phyloP scores from a whole-genome alignment of 345 rosid genomes.

The Boechera divaricarpa region DNA sequence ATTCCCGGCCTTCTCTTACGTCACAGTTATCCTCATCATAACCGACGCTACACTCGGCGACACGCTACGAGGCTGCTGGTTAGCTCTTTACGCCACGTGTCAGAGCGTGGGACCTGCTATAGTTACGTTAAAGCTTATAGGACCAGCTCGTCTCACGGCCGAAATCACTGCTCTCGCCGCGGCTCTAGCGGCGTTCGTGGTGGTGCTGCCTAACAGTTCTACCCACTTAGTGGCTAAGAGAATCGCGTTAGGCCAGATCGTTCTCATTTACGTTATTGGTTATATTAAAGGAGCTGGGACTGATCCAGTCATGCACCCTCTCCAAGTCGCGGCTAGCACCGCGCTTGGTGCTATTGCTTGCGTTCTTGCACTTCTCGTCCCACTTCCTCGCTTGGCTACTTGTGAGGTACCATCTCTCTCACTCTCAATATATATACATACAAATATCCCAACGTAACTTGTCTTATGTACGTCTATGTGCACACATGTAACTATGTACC shows the following conservation, averaged over 20 bases:
- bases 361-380: constrained; percentile 68
- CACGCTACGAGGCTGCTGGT: constrained; percentile 72
- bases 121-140: constrained; percentile 63
- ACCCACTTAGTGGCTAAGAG: constrained; percentile 73
- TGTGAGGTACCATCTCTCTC: constrained; percentile 52
- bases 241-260: constrained; percentile 83
- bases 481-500: neutral
- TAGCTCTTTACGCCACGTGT: constrained; percentile 70
- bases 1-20: constrained; percentile 87
- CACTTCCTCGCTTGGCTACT: constrained; percentile 79
- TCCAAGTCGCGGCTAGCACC: constrained; percentile 79
- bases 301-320: constrained; percentile 70
- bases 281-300: constrained; percentile 60
- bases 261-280: constrained; percentile 65
- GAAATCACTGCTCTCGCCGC: constrained; percentile 65
- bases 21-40: constrained; percentile 60
- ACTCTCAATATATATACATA: neutral
- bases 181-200: constrained; percentile 62
- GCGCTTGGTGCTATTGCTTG: constrained; percentile 79
- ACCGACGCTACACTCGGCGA: constrained; percentile 86
- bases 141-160: constrained; percentile 62
- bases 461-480: constrained; percentile 7
- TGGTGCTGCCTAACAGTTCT: constrained; percentile 58
- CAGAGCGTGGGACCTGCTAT: constrained; percentile 77
- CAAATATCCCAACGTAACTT: neutral